Percentiles rank a stretch among this genome's conserved stretches.
phyloP scores from a whole-genome alignment of 73 alveolate genomes.

The Stentor coeruleus region DNA sequence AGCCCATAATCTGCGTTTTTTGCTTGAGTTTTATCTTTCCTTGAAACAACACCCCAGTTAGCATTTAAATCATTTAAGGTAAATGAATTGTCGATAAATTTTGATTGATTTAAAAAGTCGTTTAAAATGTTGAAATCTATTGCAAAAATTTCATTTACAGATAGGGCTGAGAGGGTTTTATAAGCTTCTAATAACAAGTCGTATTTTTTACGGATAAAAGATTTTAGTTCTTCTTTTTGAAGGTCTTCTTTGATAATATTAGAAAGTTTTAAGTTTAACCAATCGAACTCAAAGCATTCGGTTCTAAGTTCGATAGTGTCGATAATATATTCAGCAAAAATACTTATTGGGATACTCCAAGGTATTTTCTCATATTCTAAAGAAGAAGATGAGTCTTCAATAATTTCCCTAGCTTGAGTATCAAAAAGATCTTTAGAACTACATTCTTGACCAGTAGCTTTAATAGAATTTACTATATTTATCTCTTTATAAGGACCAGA shows the following conservation, averaged over 20 bases:
- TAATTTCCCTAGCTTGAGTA: neutral
- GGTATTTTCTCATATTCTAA: neutral
- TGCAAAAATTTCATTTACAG: conserved; percentile 13
- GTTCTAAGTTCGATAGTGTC: conserved; percentile 41
- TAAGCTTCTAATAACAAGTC: conserved; percentile 42
- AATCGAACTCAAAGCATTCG: conserved; percentile 49
- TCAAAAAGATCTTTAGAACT: no score
- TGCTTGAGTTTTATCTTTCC: conserved; percentile 29
- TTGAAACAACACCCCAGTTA: conserved; percentile 35
- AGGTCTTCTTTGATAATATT: conserved; percentile 42
- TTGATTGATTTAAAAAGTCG: conserved; percentile 7
- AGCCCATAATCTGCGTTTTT: conserved; percentile 28
- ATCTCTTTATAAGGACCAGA: neutral
- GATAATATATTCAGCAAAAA: conserved; percentile 40
- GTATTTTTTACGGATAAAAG: conserved; percentile 36
- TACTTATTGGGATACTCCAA: conserved; percentile 34
- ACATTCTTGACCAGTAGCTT: neutral
- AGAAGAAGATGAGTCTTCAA: neutral
- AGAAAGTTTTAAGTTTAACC: conserved; percentile 38
- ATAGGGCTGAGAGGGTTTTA: conserved; percentile 33
- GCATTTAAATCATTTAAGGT: conserved; percentile 42
- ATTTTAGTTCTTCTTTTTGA: conserved; percentile 37
- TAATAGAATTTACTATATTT: neutral
- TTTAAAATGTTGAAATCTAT: conserved; percentile 20
- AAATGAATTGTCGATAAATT: conserved; percentile 22